A percentile compares a stretch with the other conserved stretches of the same genome.
Evolutionary conservation across 139 green algal genomes (phyloP).

Genomic region (Haematococcus sp.): DNA sequence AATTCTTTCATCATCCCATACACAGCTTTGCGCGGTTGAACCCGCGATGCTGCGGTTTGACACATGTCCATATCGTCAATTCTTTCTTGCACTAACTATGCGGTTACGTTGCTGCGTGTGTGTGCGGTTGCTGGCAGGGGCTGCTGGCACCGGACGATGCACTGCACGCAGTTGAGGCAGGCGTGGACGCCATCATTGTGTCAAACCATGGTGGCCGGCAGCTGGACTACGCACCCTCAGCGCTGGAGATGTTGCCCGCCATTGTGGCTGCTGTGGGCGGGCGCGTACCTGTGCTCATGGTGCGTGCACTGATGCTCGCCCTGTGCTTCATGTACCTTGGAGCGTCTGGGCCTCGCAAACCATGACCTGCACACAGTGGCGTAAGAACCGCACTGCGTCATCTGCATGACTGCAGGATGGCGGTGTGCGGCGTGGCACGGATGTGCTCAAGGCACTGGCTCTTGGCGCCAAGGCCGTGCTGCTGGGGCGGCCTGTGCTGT

Average conservation of each 20-base stretch:
- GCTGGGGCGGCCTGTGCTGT: constrained; percentile 89
- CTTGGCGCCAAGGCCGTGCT: constrained; percentile 85
- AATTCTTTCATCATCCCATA: too few relatives aligned
- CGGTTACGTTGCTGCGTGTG: too few relatives aligned
- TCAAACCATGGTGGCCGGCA: constrained; percentile 87
- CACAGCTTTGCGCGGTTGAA: too few relatives aligned
- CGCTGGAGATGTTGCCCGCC: constrained; percentile 71
- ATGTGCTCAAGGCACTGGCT: constrained; percentile 91
- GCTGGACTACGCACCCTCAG: constrained; percentile 79
- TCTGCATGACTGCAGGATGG: constrained; percentile 77
- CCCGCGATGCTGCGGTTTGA: too few relatives aligned
- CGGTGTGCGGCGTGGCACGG: constrained; percentile 85
- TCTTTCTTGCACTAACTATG: too few relatives aligned
- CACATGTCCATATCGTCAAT: too few relatives aligned
- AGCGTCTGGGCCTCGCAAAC: too few relatives aligned
- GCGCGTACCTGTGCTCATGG: constrained; percentile 77
- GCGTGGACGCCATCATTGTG: constrained; percentile 86
- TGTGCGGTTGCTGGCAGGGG: constrained; percentile 51
- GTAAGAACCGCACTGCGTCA: too few relatives aligned
- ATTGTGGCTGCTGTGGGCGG: constrained; percentile 66
- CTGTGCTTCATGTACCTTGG: too few relatives aligned
- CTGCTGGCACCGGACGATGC: constrained; percentile 78
- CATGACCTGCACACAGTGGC: too few relatives aligned
- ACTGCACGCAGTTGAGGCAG: constrained; percentile 52
- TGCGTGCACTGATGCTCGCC: neutral